Evolutionary conservation across 2,329 filamentous ascomycete species (phyloP), one percentile per base, ranked within the genome.

Genomic region (Pseudofabraea citricarpa): DNA sequence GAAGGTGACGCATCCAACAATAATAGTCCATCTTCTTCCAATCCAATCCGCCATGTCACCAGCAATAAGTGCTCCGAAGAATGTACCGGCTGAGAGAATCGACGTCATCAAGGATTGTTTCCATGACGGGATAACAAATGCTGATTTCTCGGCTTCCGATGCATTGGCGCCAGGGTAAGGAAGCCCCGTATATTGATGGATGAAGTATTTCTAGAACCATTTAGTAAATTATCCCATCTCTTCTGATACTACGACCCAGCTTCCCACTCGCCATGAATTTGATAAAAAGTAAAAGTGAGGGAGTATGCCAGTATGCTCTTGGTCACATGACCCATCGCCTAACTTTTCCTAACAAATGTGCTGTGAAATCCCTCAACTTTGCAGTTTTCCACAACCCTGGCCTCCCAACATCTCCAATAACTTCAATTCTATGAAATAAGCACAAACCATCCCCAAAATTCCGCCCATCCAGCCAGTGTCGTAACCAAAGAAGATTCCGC

Each of bases 391-490:
- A 69, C 67, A 56, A 79, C 16, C 20, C 27, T 32, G 10, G 21
- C 6, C 9, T n/a, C 5, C 32, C 12, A 24, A 6, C 21, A 82
- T 59, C 82, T 75, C 8, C 58, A 45, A 56, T 75, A 31, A 55
- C 31, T 13, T 35, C 51, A 43, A 79, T 74, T 45, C 85, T 79
- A 15, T 77, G 73, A 42, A 81, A 81, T 47, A 80, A 76, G 40
- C 4, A 73, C 73, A 18, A 80, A 59, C 33, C 56, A 81, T 73
- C 47, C 68, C 61, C 51, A 83, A 73, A 63, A 83, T 78, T 59
- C 79, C 79, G 62, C 80, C 81, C 70, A 86, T 85, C 68, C 84
- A 85, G 54, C 84, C 84, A 33, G 83, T 86, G 57, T 88, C 85
- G 64, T 87, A 89, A 32, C 85, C 85, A 66, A 57, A 56, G 38